Conservation (phyloP, 805 yeast genomes). For the Candida pseudoglaebosa region DNA sequence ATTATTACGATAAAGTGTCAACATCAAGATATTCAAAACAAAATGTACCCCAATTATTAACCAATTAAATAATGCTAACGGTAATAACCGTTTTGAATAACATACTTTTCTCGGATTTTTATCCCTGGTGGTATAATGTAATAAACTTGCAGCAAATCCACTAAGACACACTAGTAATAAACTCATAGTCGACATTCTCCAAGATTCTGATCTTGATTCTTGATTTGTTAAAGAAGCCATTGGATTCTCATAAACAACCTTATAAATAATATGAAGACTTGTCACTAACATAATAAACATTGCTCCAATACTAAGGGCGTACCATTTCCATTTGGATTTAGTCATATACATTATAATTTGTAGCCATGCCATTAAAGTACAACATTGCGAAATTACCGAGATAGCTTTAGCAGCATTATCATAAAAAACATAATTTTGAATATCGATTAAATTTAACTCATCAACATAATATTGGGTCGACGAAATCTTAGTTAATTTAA, state of each 20-base stretch:
- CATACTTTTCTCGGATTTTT: conserved; percentile 39
- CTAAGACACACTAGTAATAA: conserved; percentile 23
- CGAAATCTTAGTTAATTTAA: conserved; percentile 43
- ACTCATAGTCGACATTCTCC: conserved; percentile 26
- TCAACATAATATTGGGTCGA: conserved; percentile 48
- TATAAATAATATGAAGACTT: conserved; percentile 14
- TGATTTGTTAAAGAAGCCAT: neutral
- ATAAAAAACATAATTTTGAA: conserved; percentile 35
- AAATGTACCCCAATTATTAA: conserved; percentile 36
- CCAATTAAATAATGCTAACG: conserved; percentile 46
- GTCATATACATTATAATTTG: conserved; percentile 44
- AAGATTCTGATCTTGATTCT: conserved; percentile 6
- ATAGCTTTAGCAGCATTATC: conserved; percentile 35
- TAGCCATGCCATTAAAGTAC: conserved; percentile 53
- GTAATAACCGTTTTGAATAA: conserved; percentile 43
- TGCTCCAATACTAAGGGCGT: conserved; percentile 27
- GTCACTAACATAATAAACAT: conserved; percentile 22
- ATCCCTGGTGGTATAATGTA: conserved; percentile 32
- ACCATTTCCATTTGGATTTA: conserved; percentile 21
- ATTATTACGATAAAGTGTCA: conserved; percentile 22
- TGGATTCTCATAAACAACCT: conserved; percentile 7
- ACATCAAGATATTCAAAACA: conserved; percentile 20
- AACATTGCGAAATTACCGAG: conserved; percentile 36
- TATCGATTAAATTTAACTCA: conserved; percentile 47
- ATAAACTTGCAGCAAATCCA: conserved; percentile 32